These are phyloP conservation scores for Rhizopus delemar DNA, from an alignment of 371 early-diverging fungal species.

Conservation along the genomic window DNA sequence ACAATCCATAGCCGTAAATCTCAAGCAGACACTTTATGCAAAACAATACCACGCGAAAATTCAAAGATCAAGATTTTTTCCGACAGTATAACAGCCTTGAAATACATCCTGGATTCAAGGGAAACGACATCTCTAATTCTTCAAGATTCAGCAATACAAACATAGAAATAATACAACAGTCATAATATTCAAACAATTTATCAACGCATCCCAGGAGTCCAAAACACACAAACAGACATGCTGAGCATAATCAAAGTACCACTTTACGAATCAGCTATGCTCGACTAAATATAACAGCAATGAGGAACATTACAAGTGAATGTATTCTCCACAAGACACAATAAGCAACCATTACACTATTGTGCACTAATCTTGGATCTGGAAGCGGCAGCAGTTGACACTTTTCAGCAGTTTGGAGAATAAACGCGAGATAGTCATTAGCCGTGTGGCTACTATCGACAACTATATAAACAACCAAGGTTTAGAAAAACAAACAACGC, in stretches of 20 bases:
- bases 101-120: constrained; percentile 12
- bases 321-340: constrained; percentile 26
- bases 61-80: constrained; percentile 4
- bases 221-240: constrained; percentile 10
- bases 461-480: constrained; percentile 8
- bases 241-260: constrained; percentile 7
- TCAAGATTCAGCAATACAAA: constrained; percentile 12
- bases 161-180: not conserved
- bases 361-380: constrained; percentile 27
- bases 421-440: constrained; percentile 5
- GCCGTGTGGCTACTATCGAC: constrained; percentile 20
- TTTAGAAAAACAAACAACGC: not conserved
- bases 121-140: constrained; percentile 12
- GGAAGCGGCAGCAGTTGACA: constrained; percentile 24
- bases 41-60: constrained; percentile 3
- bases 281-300: constrained; percentile 1
- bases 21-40: constrained; percentile 16
- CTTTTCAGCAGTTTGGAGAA: constrained; percentile 20
- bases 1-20: constrained; percentile 17
- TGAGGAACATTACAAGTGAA: constrained; percentile 21
- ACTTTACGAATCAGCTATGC: constrained; percentile 4
- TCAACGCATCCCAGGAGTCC: constrained; percentile 16
- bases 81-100: constrained; percentile 25
- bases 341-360: constrained; percentile 10
- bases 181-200: constrained; percentile 1